Evolutionary conservation across 176 grass and related monocot genomes (phyloP), one percentile per base, ranked within the genome.

Genomic region (Thalia dealbata): DNA sequence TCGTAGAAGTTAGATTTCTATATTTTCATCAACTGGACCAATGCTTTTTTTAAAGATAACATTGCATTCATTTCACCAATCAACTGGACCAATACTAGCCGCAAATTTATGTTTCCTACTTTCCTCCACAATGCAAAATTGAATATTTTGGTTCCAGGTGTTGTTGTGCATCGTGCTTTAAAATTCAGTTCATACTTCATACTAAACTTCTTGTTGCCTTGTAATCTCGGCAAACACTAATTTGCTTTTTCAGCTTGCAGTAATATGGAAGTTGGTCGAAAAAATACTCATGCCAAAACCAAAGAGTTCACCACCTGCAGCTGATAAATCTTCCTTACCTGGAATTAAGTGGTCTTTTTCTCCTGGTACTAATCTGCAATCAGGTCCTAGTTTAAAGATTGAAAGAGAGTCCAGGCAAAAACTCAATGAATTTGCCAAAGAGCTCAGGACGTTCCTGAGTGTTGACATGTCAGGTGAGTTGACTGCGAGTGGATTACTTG

Each of bases 381-480:
- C 79, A 59, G 75, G 82, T 79, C 55, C 55, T 30, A 42, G 42
- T 68, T 9, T 67, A 13, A 93, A 82, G 52, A 73, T 83, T 64
- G 63, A 99, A 73, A 84, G 74, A 70, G 87, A 99, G 35, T 88
- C 85, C 0, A 86, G 74, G 77, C 84, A 86, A 68, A 99, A 88
- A 74, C 85, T 99, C 27, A 91, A 99, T 46, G 86, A 82, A 54
- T 99, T 93, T 72, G 86, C 88, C 27, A 87, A 86, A 81, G 90
- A 90, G 71, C 61, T 99, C 41, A 78, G 89, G 38, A 88, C 90
- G 73, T 78, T 78, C 50, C 85, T 82, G 75, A 86, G 29, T 10
- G 95, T 99, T 62, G 88, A 93, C 79, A 86, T 99, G 81, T 86
- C 95, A 88, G 95, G 95, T 97, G 65, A 91, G 54, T 75, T 50